Conservation (phyloP, 192 early-diverging fungal species). For the Thoreauomyces humboldtii region DNA sequence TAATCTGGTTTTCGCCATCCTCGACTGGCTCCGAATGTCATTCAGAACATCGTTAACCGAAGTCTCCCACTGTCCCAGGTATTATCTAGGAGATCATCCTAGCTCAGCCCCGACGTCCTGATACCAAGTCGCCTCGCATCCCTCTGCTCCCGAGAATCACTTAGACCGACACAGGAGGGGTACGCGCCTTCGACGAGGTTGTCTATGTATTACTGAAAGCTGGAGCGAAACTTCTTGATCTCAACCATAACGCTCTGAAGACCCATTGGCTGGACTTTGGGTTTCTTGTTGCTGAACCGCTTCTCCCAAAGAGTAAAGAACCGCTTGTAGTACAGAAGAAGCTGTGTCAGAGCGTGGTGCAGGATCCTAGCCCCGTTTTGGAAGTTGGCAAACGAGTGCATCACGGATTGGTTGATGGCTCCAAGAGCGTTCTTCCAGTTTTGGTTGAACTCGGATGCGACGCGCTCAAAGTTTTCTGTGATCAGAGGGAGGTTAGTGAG, state of each 20-base stretch:
- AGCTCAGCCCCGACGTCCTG: no score
- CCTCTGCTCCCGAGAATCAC: no score
- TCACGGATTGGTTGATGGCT: constrained; percentile 78
- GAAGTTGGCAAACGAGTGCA: constrained; percentile 93
- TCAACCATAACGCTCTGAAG: constrained; percentile 94
- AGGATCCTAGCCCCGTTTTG: constrained; percentile 90
- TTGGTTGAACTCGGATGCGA: constrained; percentile 73
- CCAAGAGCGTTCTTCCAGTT: constrained; percentile 76
- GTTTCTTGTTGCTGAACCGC: constrained; percentile 51
- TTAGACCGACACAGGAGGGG: no score
- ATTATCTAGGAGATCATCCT: no score
- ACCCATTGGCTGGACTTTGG: constrained; percentile 71
- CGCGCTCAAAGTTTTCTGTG: constrained; percentile 58
- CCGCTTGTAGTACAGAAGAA: constrained; percentile 89
- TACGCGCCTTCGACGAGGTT: no score
- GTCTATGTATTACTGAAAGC: no score
- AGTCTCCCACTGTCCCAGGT: no score
- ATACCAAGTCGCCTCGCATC: no score
- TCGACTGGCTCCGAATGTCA: no score
- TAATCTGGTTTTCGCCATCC: no score
- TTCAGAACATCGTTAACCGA: no score
- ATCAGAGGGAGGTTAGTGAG: background rate
- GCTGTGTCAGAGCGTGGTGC: constrained; percentile 82
- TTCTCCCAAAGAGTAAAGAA: constrained; percentile 82
- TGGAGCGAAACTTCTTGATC: constrained; percentile 88